Evolutionary conservation across 2,329 filamentous ascomycete genomes (phyloP).

Genomic region (Diplocarpon mali): DNA sequence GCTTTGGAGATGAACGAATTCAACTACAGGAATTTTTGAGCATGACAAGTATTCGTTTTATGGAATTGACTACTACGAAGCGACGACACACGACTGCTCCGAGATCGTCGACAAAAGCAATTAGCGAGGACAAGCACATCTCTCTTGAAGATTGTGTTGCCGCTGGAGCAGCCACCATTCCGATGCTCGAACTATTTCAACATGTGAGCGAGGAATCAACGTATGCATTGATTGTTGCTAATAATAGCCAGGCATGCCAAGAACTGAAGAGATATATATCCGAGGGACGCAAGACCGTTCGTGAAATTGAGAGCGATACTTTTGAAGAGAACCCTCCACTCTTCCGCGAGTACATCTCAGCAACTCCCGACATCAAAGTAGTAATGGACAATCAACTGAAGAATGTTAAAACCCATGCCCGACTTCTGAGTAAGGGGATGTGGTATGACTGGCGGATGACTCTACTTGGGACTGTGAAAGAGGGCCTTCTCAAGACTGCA

Average conservation of each 20-base stretch:
- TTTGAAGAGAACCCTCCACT: constrained; percentile 82
- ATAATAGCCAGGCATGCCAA: constrained; percentile 57
- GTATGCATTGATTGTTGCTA: background rate
- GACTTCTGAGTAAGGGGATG: constrained; percentile 83
- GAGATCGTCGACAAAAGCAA: constrained; percentile 28
- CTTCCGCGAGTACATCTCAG: constrained; percentile 83
- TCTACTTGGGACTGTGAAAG: constrained; percentile 71
- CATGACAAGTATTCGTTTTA: constrained; percentile 93
- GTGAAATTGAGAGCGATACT: constrained; percentile 81
- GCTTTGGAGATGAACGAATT: constrained; percentile 45
- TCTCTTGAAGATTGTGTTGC: constrained; percentile 71
- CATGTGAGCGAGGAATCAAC: constrained; percentile 44
- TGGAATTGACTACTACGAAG: constrained; percentile 96
- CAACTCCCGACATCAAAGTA: constrained; percentile 68
- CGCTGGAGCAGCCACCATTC: constrained; percentile 81
- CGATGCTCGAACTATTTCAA: constrained; percentile 89
- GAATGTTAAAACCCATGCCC: constrained; percentile 88
- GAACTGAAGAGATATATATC: constrained; percentile 96
- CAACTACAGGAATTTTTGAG: constrained; percentile 88
- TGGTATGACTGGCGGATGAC: constrained; percentile 99
- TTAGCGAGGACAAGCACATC: constrained; percentile 28
- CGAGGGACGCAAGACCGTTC: constrained; percentile 80
- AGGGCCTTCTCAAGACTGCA: constrained; percentile 64
- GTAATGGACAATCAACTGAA: constrained; percentile 97
- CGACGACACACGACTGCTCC: constrained; percentile 72